Conservation (phyloP, 2,329 filamentous ascomycete genomes). For the Ambrosiella beaveri region DNA sequence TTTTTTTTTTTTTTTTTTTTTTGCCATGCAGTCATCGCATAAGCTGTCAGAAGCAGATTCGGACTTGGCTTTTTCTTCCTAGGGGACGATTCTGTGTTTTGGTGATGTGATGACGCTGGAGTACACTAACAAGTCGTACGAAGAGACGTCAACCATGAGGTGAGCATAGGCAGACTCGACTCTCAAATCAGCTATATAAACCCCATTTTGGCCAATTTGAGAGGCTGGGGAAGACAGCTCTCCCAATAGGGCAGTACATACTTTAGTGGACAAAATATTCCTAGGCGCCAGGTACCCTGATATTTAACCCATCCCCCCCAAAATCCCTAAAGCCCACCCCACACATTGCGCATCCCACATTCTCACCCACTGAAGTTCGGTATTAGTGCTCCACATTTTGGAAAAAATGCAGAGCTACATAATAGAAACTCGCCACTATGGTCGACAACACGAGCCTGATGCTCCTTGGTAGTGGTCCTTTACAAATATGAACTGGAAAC, state of each 20-base stretch:
- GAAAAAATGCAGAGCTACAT: background rate
- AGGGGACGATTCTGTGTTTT: background rate
- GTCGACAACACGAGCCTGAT: background rate
- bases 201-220: background rate
- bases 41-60: background rate
- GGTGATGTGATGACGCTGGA: background rate
- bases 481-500: background rate
- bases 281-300: background rate
- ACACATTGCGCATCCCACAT: background rate
- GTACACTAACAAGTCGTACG: background rate
- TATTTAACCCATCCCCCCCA: background rate
- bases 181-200: background rate
- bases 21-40: background rate
- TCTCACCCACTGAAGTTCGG: background rate
- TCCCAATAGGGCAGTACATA: background rate
- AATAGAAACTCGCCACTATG: background rate
- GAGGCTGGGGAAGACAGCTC: background rate
- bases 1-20: background rate
- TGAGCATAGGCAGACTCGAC: conserved; percentile 1
- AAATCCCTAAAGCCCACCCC: background rate
- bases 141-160: background rate
- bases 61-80: too few relatives aligned
- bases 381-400: background rate
- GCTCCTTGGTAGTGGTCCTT: background rate
- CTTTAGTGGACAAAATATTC: too few relatives aligned